Percentiles rank a stretch among this genome's conserved stretches.
These are phyloP conservation scores for Colletotrichum sp. DNA, from an alignment of 2,329 filamentous ascomycete genomes.

Conservation along the genomic window DNA sequence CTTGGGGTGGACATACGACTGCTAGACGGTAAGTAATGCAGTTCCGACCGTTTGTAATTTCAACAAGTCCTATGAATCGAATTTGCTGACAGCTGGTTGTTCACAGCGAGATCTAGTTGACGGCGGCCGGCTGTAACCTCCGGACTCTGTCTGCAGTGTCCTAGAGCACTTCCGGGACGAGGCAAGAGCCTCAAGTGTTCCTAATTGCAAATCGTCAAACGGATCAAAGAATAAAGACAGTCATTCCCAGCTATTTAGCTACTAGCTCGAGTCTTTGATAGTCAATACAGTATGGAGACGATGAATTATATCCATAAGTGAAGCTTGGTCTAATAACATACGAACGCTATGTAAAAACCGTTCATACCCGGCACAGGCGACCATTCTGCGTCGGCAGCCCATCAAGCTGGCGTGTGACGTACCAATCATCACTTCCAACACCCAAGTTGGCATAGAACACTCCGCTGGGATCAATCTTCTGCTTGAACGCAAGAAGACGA, in stretches of 20 bases:
- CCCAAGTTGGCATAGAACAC: slow-evolving; percentile 32
- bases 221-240: background rate
- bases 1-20: background rate
- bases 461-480: slow-evolving; percentile 31
- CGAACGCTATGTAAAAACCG: background rate
- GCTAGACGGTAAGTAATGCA: background rate
- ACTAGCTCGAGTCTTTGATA: background rate
- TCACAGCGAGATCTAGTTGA: background rate
- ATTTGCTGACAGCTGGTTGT: background rate
- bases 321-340: background rate
- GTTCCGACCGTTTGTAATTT: background rate
- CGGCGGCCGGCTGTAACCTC: fast-evolving
- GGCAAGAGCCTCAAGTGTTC: background rate
- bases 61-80: background rate
- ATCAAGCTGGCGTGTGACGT: slow-evolving; percentile 11
- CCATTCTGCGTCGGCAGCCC: slow-evolving; percentile 16
- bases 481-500: slow-evolving; percentile 31
- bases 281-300: background rate
- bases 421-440: slow-evolving; percentile 31
- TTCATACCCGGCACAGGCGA: slow-evolving; percentile 17
- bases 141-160: background rate
- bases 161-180: background rate
- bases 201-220: background rate
- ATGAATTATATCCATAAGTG: background rate
- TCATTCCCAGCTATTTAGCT: background rate